These are phyloP conservation scores for Candida stauntonica DNA, from an alignment of 805 yeast species.

Conservation along the genomic window DNA sequence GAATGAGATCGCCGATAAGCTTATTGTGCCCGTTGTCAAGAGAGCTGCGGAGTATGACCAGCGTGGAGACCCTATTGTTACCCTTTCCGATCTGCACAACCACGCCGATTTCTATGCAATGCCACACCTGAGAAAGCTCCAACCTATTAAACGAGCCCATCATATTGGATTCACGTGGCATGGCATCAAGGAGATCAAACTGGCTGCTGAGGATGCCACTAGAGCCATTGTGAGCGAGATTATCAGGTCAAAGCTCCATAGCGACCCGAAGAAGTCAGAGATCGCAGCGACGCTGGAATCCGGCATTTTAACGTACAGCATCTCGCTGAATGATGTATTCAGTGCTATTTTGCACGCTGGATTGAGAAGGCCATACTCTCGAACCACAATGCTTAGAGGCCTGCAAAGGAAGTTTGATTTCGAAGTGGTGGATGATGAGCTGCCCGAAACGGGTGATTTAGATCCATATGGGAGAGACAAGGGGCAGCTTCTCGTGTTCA, in stretches of 20 bases:
- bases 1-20: conserved; percentile 31
- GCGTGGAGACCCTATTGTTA: background rate
- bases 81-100: background rate
- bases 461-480: conserved; percentile 3
- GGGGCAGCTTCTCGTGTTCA: background rate
- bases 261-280: background rate
- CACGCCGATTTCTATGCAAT: background rate
- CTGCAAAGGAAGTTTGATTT: background rate
- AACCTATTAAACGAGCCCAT: background rate
- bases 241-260: background rate
- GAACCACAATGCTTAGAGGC: background rate
- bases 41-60: background rate
- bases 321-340: background rate
- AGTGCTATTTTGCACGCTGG: background rate
- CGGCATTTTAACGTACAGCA: background rate
- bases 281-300: background rate
- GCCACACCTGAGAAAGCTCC: background rate
- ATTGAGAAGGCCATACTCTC: background rate
- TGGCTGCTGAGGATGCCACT: background rate
- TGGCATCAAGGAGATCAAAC: background rate
- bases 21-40: background rate
- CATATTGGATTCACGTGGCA: background rate
- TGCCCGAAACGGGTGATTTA: background rate
- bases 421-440: conserved; percentile 1
- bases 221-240: background rate